These are phyloP conservation scores for Pichia sporocuriosa DNA, from an alignment of 805 yeast genomes.

Conservation along the genomic window DNA sequence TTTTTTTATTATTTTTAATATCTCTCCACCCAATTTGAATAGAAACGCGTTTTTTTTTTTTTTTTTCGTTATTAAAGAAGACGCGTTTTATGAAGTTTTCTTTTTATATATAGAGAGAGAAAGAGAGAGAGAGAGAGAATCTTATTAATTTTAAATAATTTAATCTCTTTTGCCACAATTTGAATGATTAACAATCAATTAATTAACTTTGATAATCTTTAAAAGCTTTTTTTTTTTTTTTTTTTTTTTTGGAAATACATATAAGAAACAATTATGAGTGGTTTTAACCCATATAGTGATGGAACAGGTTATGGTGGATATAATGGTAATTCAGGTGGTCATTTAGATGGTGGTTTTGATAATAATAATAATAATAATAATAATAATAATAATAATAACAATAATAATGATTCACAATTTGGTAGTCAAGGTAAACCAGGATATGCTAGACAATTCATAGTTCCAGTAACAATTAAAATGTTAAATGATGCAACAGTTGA, in stretches of 20 bases:
- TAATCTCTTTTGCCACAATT: too few relatives aligned
- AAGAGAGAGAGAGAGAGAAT: too few relatives aligned
- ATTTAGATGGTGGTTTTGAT: slow-evolving; percentile 27
- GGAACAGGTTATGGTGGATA: slow-evolving; percentile 33
- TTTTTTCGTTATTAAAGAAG: neutral
- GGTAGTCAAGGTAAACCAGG: slow-evolving; percentile 12
- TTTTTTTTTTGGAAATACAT: too few relatives aligned
- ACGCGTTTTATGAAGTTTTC: neutral
- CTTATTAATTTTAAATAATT: too few relatives aligned
- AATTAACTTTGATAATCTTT: neutral
- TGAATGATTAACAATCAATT: neutral
- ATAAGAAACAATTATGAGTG: slow-evolving; percentile 16
- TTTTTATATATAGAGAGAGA: too few relatives aligned
- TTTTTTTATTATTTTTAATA: neutral
- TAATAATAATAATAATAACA: slow-evolving; percentile 18
- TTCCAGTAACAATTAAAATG: slow-evolving; percentile 73
- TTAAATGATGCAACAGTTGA: slow-evolving; percentile 52
- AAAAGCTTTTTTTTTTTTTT: too few relatives aligned
- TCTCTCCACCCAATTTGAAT: too few relatives aligned
- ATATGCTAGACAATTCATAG: slow-evolving; percentile 31
- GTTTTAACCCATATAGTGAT: slow-evolving; percentile 33
- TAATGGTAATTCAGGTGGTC: slow-evolving; percentile 14
- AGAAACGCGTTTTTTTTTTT: neutral
- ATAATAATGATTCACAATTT: slow-evolving; percentile 11
- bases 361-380: neutral